These are phyloP conservation scores for Boletales sp. DNA, from an alignment of 768 basidiomycete species.

Conservation along the genomic window DNA sequence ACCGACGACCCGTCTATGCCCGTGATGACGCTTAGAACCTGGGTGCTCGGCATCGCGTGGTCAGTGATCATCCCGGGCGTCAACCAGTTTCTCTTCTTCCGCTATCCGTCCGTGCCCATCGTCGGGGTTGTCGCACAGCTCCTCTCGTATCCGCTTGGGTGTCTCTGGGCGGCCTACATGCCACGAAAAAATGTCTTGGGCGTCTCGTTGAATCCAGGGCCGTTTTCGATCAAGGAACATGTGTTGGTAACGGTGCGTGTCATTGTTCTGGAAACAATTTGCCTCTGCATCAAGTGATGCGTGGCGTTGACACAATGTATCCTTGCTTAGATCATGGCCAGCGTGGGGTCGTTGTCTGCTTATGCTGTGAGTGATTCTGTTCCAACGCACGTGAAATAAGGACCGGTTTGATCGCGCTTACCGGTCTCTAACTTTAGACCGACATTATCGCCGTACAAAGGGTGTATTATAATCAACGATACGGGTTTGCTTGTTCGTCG, in stretches of 20 bases:
- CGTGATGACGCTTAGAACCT: constrained; percentile 61
- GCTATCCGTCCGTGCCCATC: constrained; percentile 64
- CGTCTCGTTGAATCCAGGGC: constrained; percentile 66
- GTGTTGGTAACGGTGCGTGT: constrained; percentile 55
- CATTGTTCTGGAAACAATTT: constrained; percentile 23
- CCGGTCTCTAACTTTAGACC: constrained; percentile 31
- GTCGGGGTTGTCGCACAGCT: constrained; percentile 68
- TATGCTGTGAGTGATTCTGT: constrained; percentile 45
- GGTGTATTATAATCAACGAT: constrained; percentile 65
- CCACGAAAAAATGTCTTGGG: constrained; percentile 59
- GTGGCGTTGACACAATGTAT: constrained; percentile 20
- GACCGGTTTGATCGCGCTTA: not conserved
- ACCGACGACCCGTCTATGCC: constrained; percentile 66
- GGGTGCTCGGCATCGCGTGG: constrained; percentile 70
- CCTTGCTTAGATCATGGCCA: constrained; percentile 44
- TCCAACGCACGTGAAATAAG: constrained; percentile 3
- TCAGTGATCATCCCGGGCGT: constrained; percentile 61
- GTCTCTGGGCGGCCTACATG: constrained; percentile 48
- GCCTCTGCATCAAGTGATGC: constrained; percentile 14
- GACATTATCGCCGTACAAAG: constrained; percentile 77
- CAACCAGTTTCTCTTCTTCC: constrained; percentile 79
- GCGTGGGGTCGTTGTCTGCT: constrained; percentile 55
- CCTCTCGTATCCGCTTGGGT: constrained; percentile 66
- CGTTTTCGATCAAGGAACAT: constrained; percentile 75
- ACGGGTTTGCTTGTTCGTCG: constrained; percentile 54